Percentiles rank a stretch among this genome's conserved stretches.
Evolutionary conservation across 805 yeast species (phyloP).

Genomic region (Metschnikowia kofuensis): DNA sequence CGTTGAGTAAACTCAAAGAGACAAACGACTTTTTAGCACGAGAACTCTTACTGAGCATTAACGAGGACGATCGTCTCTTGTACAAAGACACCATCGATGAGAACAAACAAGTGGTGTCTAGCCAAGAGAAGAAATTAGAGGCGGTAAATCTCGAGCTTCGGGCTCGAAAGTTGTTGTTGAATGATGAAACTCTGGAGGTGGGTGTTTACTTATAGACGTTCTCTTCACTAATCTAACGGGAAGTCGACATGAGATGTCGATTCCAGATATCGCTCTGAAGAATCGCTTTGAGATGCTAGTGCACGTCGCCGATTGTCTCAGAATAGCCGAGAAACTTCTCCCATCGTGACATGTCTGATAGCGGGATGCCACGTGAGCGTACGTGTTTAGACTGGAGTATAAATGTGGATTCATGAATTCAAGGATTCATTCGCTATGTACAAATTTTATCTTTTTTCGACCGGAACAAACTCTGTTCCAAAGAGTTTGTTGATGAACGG

Average conservation of each 20-base stretch:
- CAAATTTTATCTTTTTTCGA: conserved; percentile 19
- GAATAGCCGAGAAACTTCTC: too few species aligned
- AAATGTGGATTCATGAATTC: too few species aligned
- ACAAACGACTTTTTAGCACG: conserved; percentile 49
- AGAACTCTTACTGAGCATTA: conserved; percentile 31
- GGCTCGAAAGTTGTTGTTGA: conserved; percentile 30
- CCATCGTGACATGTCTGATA: too few species aligned
- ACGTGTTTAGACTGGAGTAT: too few species aligned
- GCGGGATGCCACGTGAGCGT: not conserved
- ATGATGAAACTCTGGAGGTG: not conserved
- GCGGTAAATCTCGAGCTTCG: conserved; percentile 47
- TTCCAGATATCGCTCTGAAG: too few species aligned
- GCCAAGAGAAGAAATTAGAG: conserved; percentile 46
- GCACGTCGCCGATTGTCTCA: too few species aligned
- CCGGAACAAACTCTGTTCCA: conserved; percentile 32
- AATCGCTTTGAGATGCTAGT: too few species aligned
- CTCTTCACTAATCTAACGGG: too few species aligned
- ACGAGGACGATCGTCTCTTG: conserved; percentile 45
- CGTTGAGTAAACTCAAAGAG: conserved; percentile 38
- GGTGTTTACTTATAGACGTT: conserved; percentile 9
- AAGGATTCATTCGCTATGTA: not conserved
- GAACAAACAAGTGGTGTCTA: conserved; percentile 51
- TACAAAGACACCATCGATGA: conserved; percentile 57
- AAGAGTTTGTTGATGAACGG: conserved; percentile 41
- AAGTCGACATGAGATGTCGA: too few species aligned